Base-by-base conservation (phyloP, 1,284 basidiomycete species). In the Cystobasidium slooffiae region DNA sequence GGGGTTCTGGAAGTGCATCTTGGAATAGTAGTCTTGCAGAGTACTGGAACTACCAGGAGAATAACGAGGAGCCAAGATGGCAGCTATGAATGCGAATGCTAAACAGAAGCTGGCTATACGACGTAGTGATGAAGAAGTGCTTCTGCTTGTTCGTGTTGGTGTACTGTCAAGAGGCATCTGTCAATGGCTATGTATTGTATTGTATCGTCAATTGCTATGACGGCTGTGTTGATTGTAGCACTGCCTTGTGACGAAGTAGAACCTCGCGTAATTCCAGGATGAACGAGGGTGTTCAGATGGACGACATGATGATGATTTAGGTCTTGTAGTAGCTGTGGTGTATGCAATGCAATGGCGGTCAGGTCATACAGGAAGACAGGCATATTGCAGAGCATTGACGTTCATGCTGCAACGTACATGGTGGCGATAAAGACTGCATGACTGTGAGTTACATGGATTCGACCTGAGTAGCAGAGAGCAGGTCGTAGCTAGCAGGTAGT, bases 1-100 rank as follows among this genome's bases (percentile, higher is more conserved):
- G 8, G 70, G 70, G 63, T 73, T 73, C 63, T 73, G 70, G 53
- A 73, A 58, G 53, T 73, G 70, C 70, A 73, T 73, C 10, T 4
- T 68, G 49, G 56, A n/a, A n/a, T 18, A 18, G 56, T 59, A 59
- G 56, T n/a, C n/a, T 41, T 59, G 37, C 12, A 59, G 56, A 43
- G 56, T 18, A 6, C n/a, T n/a, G 18, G 6, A 31, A 31, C 31
- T 31, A 31, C 1, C 31, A 31, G 31, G 31, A 31, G 31, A 31
- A 31, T 31, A 47, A 20, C 39, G 64, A 8, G 41, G 64, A 8
- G 44, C 31, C 24, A 66, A 49, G 64, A 66, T 22, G 37, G 64
- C 64, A 46, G 39, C 31, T 8, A 53, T 51, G 37, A 66, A 66
- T 39, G 49, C 64, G 64, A 66, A 43, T 53, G 49, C 64, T 20